Evolutionary conservation across 2,329 filamentous ascomycete species (phyloP).

Genomic region (Penicillium sp.): DNA sequence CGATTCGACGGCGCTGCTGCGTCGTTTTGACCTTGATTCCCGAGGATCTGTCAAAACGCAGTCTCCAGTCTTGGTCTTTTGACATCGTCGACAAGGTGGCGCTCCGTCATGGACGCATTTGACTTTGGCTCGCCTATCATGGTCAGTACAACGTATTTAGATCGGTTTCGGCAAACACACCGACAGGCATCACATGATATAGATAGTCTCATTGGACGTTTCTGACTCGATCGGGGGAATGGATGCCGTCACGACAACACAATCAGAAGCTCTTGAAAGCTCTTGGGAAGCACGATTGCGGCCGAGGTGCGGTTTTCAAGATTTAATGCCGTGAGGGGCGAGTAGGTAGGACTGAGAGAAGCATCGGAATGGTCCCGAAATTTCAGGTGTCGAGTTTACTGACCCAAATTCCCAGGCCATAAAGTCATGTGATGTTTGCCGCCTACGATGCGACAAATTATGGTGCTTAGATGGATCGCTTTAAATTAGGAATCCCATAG

Average conservation of each 20-base stretch:
- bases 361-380: not conserved
- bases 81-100: conserved; percentile 37
- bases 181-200: conserved; percentile 40
- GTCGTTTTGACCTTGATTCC: conserved; percentile 15
- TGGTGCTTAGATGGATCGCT: not conserved
- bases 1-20: conserved; percentile 1
- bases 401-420: not conserved
- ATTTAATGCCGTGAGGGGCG: not conserved
- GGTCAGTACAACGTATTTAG: not conserved
- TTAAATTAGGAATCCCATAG: not conserved
- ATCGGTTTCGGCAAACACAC: conserved; percentile 15
- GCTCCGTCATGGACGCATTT: conserved; percentile 39
- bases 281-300: not conserved
- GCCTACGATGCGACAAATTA: not conserved
- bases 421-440: not conserved
- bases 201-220: conserved; percentile 34
- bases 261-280: not conserved
- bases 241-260: not conserved
- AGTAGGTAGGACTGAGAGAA: not conserved
- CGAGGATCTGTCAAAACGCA: conserved; percentile 37
- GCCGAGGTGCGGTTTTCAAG: not conserved
- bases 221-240: not conserved
- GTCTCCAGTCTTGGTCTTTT: conserved; percentile 23
- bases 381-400: not conserved
- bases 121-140: conserved; percentile 37